Percentiles rank a stretch among this genome's conserved stretches.
These are phyloP conservation scores for Talaromyces stipitatus DNA, from an alignment of 495 filamentous ascomycete genomes.

Conservation along the genomic window DNA sequence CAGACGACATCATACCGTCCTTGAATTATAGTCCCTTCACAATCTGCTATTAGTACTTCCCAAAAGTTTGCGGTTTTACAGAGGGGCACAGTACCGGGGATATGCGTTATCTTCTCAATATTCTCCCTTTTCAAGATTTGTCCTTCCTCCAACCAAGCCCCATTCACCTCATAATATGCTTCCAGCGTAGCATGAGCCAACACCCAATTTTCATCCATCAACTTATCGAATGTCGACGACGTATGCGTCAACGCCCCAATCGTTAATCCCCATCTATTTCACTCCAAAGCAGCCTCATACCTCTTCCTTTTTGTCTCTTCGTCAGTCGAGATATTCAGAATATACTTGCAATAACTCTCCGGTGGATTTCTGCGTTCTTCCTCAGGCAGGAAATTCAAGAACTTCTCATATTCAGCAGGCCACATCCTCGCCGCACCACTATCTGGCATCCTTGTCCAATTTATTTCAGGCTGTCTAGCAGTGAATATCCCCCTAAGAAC, in stretches of 20 bases:
- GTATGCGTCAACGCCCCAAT: conserved; percentile 20
- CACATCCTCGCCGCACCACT: conserved; percentile 22
- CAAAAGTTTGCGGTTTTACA: neutral
- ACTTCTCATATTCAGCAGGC: conserved; percentile 33
- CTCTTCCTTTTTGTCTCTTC: neutral
- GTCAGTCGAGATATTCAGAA: conserved; percentile 6
- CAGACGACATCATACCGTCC: conserved; percentile 38
- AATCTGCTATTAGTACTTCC: neutral
- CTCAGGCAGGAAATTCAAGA: conserved; percentile 20
- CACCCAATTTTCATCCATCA: conserved; percentile 27
- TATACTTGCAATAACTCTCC: conserved; percentile 25
- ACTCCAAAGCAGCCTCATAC: conserved; percentile 14
- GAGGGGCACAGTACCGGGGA: conserved; percentile 20
- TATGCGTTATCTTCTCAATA: conserved; percentile 29
- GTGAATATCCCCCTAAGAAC: conserved; percentile 36
- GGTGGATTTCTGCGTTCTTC: conserved; percentile 23
- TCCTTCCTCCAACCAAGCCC: conserved; percentile 27
- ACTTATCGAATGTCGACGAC: conserved; percentile 10
- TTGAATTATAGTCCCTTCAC: conserved; percentile 27
- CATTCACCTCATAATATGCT: conserved; percentile 31
- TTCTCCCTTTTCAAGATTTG: conserved; percentile 26
- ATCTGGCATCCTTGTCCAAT: conserved; percentile 16
- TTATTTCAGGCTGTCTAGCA: conserved; percentile 19
- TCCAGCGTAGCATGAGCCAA: conserved; percentile 31
- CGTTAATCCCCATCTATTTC: conserved; percentile 31